Base-by-base conservation (phyloP, 1,139 yeast species). In the Debaryomycetaceae sp. region DNA sequence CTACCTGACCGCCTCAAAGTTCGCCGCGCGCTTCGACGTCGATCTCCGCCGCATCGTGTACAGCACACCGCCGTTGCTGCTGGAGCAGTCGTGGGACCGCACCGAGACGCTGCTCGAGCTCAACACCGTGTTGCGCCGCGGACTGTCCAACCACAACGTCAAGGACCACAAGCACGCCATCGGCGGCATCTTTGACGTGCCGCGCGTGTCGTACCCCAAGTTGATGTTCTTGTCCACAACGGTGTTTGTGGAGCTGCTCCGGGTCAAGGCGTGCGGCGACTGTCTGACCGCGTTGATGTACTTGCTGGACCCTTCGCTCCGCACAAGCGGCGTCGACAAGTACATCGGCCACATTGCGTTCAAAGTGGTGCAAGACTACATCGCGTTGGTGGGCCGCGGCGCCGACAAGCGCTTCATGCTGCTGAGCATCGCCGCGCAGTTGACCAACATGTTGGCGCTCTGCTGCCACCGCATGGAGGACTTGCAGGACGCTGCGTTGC, bases 101-200 rank as follows among this genome's bases (percentile, higher is more conserved):
- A 82, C 91, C 15, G 98, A 91, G 51, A 84, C 95, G 17, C 86
- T 95, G 3, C 70, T 91, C 42, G 97, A 93, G 47, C 71, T 91
- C 60, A 91, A 91, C 51, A 83, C 96, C 2, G 88, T 93, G 22
- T 69, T 93, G 38, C 77, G 95, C 51, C 73, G 97, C 42, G 95
- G 96, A 4, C 81, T 95, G 0, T 83, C 95, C 0, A 83, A 83
- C 48, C 81, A 79, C 38, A 84, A 84, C 38, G 81, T 83, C 29
- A 83, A 80, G 51, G 77, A 80, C 37, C 96, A 86, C 52, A 78
- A 76, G 40, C 80, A 72, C 30, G 69, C 75, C 24, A 53, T 73
- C 32, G 75, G 72, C 20, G 68, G 64, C 25, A 56, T 70, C 9
- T 64, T 71, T 40, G 80, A 73, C 39, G 61, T 69, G 13, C 69